These are phyloP conservation scores for Nicotiana otophora DNA, from an alignment of 257 asterid genomes.

Conservation along the genomic window DNA sequence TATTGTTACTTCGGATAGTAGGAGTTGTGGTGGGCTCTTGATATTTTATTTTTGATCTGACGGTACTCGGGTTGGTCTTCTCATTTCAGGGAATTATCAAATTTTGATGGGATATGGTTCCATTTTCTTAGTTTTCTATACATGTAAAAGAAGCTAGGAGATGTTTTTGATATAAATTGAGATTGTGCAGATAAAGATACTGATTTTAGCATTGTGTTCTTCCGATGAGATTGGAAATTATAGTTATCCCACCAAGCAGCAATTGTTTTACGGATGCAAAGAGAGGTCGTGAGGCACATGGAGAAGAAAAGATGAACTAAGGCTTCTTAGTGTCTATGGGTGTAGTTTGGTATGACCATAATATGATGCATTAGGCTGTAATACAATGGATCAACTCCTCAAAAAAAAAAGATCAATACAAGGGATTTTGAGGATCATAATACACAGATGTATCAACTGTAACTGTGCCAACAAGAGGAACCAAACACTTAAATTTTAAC, in stretches of 20 bases:
- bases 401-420: not conserved
- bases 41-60: not conserved
- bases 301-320: not conserved
- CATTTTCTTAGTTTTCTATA: not conserved
- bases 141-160: not conserved
- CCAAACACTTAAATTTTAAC: not conserved
- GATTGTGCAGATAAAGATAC: not conserved
- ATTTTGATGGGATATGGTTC: not conserved
- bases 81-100: not conserved
- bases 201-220: not conserved
- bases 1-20: not conserved
- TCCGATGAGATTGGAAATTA: not conserved
- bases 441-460: not conserved
- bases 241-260: not conserved
- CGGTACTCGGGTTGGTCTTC: not conserved
- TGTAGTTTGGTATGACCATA: not conserved
- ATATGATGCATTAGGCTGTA: not conserved
- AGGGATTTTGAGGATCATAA: constrained; percentile 3
- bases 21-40: not conserved
- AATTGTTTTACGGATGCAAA: not conserved
- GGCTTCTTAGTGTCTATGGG: not conserved
- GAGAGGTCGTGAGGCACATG: not conserved
- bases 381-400: not conserved
- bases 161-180: not conserved
- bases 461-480: not conserved